Evolutionary conservation across 2,329 filamentous ascomycete species (phyloP).

Genomic region (Dactylellina parvicollis): DNA sequence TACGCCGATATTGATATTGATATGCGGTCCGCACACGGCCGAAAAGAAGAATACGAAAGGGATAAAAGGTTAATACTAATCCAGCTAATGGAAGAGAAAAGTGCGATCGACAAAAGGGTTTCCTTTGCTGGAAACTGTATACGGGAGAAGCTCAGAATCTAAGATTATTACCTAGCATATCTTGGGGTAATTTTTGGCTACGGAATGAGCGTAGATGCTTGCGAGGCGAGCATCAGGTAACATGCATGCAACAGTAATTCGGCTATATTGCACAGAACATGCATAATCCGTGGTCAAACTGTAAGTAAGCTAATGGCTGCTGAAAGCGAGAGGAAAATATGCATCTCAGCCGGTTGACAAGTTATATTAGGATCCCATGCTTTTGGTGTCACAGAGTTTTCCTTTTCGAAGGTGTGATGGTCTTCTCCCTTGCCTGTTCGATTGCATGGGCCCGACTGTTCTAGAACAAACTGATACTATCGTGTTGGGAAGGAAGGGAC

Average conservation of each 20-base stretch:
- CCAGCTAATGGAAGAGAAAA: conserved; percentile 14
- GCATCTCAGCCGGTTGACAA: conserved; percentile 33
- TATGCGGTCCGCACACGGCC: neutral
- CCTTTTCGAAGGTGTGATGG: conserved; percentile 38
- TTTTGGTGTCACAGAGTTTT: conserved; percentile 24
- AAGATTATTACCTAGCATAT: conserved; percentile 32
- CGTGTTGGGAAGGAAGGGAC: conserved; percentile 3
- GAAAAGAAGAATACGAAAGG: conserved; percentile 16
- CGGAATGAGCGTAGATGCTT: conserved; percentile 45
- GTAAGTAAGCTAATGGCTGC: conserved; percentile 12
- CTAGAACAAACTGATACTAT: conserved; percentile 31
- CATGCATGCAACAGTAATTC: conserved; percentile 49
- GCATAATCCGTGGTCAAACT: conserved; percentile 31
- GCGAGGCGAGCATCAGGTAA: conserved; percentile 38
- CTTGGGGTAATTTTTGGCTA: conserved; percentile 16
- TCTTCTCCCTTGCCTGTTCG: conserved; percentile 17
- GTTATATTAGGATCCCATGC: conserved; percentile 54
- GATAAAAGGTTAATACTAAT: conserved; percentile 31
- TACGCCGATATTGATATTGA: conserved; percentile 8
- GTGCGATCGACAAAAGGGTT: conserved; percentile 30
- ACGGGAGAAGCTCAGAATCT: conserved; percentile 26
- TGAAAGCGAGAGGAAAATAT: conserved; percentile 28
- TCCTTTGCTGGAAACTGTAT: conserved; percentile 45
- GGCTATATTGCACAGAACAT: conserved; percentile 49
- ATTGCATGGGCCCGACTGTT: conserved; percentile 41